Conservation (phyloP, 176 grass and related monocot species). For the Otatea glauca region DNA sequence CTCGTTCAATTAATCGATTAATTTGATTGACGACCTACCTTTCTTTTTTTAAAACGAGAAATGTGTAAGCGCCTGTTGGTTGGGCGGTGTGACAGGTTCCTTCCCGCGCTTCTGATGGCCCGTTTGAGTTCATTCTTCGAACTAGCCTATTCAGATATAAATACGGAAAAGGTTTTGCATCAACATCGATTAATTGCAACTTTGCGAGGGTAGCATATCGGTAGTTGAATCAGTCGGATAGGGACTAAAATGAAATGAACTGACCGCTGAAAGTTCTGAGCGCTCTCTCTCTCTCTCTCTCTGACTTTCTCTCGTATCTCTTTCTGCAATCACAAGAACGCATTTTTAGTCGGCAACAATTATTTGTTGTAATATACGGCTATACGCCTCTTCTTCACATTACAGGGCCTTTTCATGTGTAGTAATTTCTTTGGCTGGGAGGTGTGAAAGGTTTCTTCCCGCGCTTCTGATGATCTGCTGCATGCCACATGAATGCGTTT, state of each 20-base stretch:
- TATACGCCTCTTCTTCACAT: not conserved
- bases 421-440: conserved; percentile 39
- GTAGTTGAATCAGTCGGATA: conserved; percentile 32
- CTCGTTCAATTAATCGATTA: not conserved
- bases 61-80: not conserved
- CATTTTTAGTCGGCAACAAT: not conserved
- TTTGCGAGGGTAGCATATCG: not conserved
- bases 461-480: not conserved
- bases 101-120: conserved; percentile 7
- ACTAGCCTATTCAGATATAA: conserved; percentile 3
- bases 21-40: conserved; percentile 23
- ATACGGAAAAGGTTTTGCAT: conserved; percentile 9
- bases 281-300: too few species aligned
- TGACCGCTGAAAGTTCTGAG: not conserved
- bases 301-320: not conserved
- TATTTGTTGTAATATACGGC: not conserved
- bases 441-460: conserved; percentile 42
- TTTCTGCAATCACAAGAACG: not conserved
- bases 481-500: conserved; percentile 41
- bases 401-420: not conserved
- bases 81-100: conserved; percentile 40
- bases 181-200: not conserved
- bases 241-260: not conserved
- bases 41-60: not conserved
- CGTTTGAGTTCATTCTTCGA: not conserved